Conservation (phyloP, 345 rosid genomes). For the Lepidium didymum region DNA sequence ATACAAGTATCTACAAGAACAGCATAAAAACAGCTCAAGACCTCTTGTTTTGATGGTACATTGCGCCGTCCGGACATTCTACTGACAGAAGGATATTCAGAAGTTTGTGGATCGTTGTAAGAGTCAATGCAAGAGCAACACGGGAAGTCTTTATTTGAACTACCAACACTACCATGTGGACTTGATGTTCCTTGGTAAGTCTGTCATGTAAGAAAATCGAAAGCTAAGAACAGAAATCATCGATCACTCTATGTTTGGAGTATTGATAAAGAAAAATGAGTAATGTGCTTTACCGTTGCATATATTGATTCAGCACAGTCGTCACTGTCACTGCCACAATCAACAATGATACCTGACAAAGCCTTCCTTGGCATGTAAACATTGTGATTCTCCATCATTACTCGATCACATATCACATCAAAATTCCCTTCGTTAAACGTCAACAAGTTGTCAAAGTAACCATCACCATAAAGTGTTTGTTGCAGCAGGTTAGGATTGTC, state of each 20-base stretch:
- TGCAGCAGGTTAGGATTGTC: not conserved
- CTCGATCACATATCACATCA: not conserved
- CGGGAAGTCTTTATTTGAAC: not conserved
- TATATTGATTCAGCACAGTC: constrained; percentile 1
- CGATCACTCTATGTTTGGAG: too few relatives aligned
- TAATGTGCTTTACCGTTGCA: not conserved
- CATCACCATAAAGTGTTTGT: not conserved
- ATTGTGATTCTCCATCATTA: not conserved
- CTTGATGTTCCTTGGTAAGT: constrained; percentile 25
- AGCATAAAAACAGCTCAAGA: not conserved
- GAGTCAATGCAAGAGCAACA: not conserved
- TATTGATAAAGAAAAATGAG: not conserved
- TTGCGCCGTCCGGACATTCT: not conserved
- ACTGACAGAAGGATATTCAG: not conserved
- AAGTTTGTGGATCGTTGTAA: constrained; percentile 3
- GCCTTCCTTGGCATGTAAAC: constrained; percentile 4
- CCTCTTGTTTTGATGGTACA: constrained; percentile 1
- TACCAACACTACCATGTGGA: not conserved
- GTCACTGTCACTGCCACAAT: not conserved
- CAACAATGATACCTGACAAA: not conserved
- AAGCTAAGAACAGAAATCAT: too few relatives aligned
- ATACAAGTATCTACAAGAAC: not conserved
- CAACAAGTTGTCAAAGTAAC: not conserved
- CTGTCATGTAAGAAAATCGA: constrained; percentile 3
- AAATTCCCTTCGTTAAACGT: not conserved